phyloP scores from a whole-genome alignment of 768 basidiomycete genomes.

The Dentipellis fragilis region DNA sequence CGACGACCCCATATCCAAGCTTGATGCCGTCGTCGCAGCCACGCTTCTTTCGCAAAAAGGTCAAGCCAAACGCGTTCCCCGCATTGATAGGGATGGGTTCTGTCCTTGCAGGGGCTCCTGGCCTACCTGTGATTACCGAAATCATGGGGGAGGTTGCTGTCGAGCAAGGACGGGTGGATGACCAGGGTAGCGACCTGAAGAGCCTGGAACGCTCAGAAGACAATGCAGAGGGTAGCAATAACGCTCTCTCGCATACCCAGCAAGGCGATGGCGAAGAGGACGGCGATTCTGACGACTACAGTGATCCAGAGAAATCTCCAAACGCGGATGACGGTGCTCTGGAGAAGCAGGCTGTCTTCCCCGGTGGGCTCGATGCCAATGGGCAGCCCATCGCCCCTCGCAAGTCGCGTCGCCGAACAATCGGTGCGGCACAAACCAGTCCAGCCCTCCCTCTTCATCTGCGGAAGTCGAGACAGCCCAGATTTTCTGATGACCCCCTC shows the following conservation, averaged over 20 bases:
- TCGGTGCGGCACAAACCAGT: conserved; percentile 61
- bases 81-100: conserved; percentile 80
- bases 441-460: conserved; percentile 62
- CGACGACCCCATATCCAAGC: conserved; percentile 57
- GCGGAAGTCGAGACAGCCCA: conserved; percentile 38
- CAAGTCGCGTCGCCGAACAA: conserved; percentile 13
- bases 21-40: conserved; percentile 39
- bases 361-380: background rate
- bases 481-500: conserved; percentile 64
- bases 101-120: conserved; percentile 67
- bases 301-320: conserved; percentile 23
- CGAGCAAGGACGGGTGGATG: conserved; percentile 78
- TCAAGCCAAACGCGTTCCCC: conserved; percentile 66
- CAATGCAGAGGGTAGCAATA: conserved; percentile 16
- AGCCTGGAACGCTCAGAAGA: conserved; percentile 40
- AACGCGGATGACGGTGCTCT: conserved; percentile 8
- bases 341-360: conserved; percentile 10
- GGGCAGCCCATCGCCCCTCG: background rate
- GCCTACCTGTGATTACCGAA: conserved; percentile 64
- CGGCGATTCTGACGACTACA: conserved; percentile 35
- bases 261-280: conserved; percentile 29
- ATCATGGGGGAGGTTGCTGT: conserved; percentile 75
- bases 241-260: conserved; percentile 10
- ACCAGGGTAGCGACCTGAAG: conserved; percentile 39
- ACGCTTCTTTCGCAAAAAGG: conserved; percentile 46